Evolutionary conservation across 2,329 filamentous ascomycete genomes (phyloP).

Genomic region (Talaromyces sp.): DNA sequence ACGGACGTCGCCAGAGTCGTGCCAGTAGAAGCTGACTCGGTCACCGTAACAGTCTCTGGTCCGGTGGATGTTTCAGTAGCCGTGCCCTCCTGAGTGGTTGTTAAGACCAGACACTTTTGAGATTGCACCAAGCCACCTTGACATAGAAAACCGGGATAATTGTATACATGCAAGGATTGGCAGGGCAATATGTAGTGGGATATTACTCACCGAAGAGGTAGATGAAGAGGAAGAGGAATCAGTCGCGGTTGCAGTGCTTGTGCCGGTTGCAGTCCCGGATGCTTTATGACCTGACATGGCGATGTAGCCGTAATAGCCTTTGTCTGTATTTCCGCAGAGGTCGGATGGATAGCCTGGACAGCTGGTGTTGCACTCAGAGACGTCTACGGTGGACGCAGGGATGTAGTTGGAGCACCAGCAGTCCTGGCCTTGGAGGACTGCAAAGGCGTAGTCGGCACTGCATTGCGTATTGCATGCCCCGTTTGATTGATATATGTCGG

Average conservation of each 20-base stretch:
- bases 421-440: conserved; percentile 43
- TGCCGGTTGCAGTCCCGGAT: conserved; percentile 31
- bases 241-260: conserved; percentile 16
- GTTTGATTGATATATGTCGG: conserved; percentile 44
- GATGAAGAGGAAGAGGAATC: conserved; percentile 11
- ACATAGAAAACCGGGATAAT: not conserved
- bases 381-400: conserved; percentile 36
- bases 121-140: conserved; percentile 11
- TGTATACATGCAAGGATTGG: conserved; percentile 4
- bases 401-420: conserved; percentile 51
- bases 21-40: conserved; percentile 15
- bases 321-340: conserved; percentile 41
- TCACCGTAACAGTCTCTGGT: conserved; percentile 21
- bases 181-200: not conserved
- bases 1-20: conserved; percentile 18
- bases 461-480: conserved; percentile 43
- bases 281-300: conserved; percentile 32
- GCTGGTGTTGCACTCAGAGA: conserved; percentile 35
- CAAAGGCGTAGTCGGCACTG: conserved; percentile 43
- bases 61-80: conserved; percentile 18
- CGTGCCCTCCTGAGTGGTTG: conserved; percentile 24
- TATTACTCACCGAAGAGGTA: conserved; percentile 14
- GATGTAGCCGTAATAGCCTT: conserved; percentile 45
- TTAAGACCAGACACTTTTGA: conserved; percentile 19
- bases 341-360: conserved; percentile 50